These are phyloP conservation scores for Stylonectria norvegica DNA, from an alignment of 2,329 filamentous ascomycete species.

Conservation along the genomic window DNA sequence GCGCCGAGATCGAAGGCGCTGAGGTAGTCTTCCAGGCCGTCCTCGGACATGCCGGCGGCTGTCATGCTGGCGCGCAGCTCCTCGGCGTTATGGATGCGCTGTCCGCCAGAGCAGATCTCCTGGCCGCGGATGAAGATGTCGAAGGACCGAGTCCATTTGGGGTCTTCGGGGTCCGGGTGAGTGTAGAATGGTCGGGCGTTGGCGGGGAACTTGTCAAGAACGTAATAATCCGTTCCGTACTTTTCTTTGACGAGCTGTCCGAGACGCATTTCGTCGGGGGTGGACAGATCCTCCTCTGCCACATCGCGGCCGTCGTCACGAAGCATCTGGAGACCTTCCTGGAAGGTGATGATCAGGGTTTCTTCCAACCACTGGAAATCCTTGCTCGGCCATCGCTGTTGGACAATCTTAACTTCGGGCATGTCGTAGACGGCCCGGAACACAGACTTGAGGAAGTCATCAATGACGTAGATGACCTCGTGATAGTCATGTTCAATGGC, in stretches of 20 bases:
- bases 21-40: conserved; percentile 87
- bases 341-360: conserved; percentile 77
- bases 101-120: conserved; percentile 87
- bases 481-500: conserved; percentile 84
- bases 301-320: conserved; percentile 78
- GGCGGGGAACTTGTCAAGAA: conserved; percentile 87
- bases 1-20: conserved; percentile 84
- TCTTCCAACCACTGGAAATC: conserved; percentile 84
- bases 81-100: conserved; percentile 80
- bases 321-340: conserved; percentile 75
- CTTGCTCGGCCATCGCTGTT: conserved; percentile 79
- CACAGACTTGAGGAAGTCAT: conserved; percentile 77
- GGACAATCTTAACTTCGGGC: conserved; percentile 73
- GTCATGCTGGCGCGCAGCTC: conserved; percentile 77
- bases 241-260: conserved; percentile 83
- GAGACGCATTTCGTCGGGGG: conserved; percentile 80
- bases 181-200: conserved; percentile 88
- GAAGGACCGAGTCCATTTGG: conserved; percentile 80
- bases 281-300: conserved; percentile 73
- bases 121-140: conserved; percentile 93
- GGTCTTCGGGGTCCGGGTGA: conserved; percentile 73
- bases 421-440: conserved; percentile 41
- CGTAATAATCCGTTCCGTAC: conserved; percentile 86
- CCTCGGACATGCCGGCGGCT: conserved; percentile 69
- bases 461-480: conserved; percentile 76